Conservation (phyloP, 1,284 basidiomycete genomes). For the Cystobasidiaceae sp. region DNA sequence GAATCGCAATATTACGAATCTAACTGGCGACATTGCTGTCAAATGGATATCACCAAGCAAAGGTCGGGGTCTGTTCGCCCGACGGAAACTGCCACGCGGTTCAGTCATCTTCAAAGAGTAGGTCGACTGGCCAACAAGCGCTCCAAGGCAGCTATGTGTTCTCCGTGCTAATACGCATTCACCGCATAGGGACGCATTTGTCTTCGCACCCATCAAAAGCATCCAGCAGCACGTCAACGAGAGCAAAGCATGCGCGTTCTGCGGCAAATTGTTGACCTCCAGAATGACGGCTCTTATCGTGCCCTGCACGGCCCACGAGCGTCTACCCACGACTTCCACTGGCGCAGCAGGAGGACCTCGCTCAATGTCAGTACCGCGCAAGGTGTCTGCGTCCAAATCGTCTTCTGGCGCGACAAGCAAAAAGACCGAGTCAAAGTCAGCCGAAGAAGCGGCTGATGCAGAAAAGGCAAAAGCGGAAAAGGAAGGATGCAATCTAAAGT, state of each 20-base stretch:
- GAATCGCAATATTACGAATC: too few relatives aligned
- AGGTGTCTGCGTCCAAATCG: not conserved
- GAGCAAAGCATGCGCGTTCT: conserved; percentile 13
- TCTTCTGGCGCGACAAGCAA: not conserved
- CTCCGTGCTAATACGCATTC: not conserved
- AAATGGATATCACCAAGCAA: conserved; percentile 11
- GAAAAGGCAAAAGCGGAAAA: not conserved
- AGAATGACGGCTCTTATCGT: conserved; percentile 14
- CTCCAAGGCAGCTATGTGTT: not conserved
- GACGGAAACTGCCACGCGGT: conserved; percentile 1
- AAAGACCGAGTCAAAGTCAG: not conserved
- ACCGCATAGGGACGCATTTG: conserved; percentile 15
- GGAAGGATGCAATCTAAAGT: conserved; percentile 11
- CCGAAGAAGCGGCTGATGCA: not conserved
- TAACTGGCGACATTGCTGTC: conserved; percentile 8
- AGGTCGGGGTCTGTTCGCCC: conserved; percentile 16
- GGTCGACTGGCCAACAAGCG: not conserved
- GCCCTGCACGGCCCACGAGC: conserved; percentile 15
- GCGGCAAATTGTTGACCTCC: conserved; percentile 21
- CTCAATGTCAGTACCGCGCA: not conserved
- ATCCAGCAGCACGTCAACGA: conserved; percentile 24
- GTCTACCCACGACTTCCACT: not conserved
- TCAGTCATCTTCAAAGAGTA: conserved; percentile 27
- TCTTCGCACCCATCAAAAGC: conserved; percentile 19
- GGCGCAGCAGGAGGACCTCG: not conserved